Base-by-base conservation (phyloP, 495 filamentous ascomycete genomes). In the Penicillium maclennaniae region DNA sequence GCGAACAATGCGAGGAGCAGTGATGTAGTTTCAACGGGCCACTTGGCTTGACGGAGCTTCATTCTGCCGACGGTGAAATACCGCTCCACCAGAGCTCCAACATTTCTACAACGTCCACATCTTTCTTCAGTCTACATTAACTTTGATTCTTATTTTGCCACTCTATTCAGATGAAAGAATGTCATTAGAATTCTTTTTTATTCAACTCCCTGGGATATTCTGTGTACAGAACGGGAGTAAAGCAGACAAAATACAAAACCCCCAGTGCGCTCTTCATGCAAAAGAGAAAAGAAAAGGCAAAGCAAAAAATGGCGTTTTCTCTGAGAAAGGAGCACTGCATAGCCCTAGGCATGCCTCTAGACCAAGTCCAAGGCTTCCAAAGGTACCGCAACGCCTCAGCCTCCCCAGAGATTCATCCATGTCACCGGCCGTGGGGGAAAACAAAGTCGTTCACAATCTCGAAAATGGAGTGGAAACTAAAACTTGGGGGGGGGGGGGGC, bases 11-110 rank as follows among this genome's bases (percentile, higher is more conserved):
- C 38, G 31, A 43, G 47, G 39, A 47, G 47, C 16, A 38, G 53
- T 65, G 56, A 66, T 59, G 55, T 60, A 52, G 54, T 61, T 52
- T 49, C 49, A 62, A 68, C 62, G 60, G 70, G 72, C 70, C 72
- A 75, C 72, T 69, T 75, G 72, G 66, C 70, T 63, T 60, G 59
- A 69, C 72, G 69, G 70, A 69, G 67, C 54, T 71, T 72, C 62
- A 66, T 75, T 75, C 65, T 61, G 55, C 70, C 70, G 67, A 69
- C 14, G 53, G 56, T 60, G 43, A 60, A 62, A 59, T 59, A 65
- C 43, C 53, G 52, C 38, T 40, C 19, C 7, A n/a, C 16, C 7
- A 17, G 15, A 3, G 20, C 19, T 17, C 16, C 15, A 6, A n/a
- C 4, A 40, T 40, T 40, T 40, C 38, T 7, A 16, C 20, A 5